These are phyloP conservation scores for Agaricus sinodeliciosus DNA, from an alignment of 768 basidiomycete species.

Conservation along the genomic window DNA sequence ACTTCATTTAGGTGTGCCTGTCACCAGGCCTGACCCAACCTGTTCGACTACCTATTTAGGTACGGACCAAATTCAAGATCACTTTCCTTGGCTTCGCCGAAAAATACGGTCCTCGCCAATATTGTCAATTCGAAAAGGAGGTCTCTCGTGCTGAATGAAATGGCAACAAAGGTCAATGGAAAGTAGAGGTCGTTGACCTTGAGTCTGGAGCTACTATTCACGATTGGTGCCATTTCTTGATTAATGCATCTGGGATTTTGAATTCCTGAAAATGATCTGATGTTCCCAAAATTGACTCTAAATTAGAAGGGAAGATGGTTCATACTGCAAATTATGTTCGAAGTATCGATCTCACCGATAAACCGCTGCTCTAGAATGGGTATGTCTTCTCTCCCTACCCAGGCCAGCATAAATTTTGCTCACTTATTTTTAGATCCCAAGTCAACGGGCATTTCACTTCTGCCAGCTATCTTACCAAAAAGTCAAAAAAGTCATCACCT, in stretches of 20 bases:
- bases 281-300: conserved; percentile 21
- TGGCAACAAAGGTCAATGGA: conserved; percentile 15
- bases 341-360: conserved; percentile 19
- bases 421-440: conserved; percentile 10
- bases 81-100: conserved; percentile 17
- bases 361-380: conserved; percentile 28
- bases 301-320: conserved; percentile 21
- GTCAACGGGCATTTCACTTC: conserved; percentile 23
- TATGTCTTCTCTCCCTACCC: neutral
- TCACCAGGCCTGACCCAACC: conserved; percentile 19
- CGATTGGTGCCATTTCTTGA: conserved; percentile 20
- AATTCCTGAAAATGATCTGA: conserved; percentile 29
- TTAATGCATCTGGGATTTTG: conserved; percentile 22
- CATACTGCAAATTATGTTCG: conserved; percentile 24
- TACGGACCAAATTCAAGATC: conserved; percentile 17
- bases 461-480: conserved; percentile 23
- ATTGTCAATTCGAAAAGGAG: conserved; percentile 15
- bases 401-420: too few relatives aligned
- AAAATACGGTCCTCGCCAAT: conserved; percentile 18
- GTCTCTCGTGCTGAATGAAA: conserved; percentile 18
- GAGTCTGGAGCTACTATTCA: conserved; percentile 5
- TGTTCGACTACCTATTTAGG: conserved; percentile 19
- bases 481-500: conserved; percentile 25
- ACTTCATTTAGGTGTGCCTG: conserved; percentile 12
- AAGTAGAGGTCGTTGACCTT: conserved; percentile 15